A percentile compares a stretch with the other conserved stretches of the same genome.
These are phyloP conservation scores for Omphalea diandra DNA, from an alignment of 441 rosid species.

Conservation along the genomic window DNA sequence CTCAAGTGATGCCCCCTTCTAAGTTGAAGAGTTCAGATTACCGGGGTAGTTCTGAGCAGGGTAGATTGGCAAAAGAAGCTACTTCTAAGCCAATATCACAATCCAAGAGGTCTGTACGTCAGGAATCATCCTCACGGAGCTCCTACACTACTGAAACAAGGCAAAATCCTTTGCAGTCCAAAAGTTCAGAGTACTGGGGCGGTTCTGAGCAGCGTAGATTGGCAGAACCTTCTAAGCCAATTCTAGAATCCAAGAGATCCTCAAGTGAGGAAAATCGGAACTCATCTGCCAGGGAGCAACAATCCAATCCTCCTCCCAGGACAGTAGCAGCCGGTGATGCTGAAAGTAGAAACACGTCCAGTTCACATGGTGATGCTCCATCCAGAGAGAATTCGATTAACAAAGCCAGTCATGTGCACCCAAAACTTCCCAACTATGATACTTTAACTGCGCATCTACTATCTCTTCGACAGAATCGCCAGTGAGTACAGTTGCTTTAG, in stretches of 20 bases:
- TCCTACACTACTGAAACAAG: slow-evolving; percentile 24
- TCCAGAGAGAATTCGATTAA: slow-evolving; percentile 39
- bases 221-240: slow-evolving; percentile 36
- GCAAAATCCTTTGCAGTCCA: slow-evolving; percentile 19
- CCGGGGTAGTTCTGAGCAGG: slow-evolving; percentile 22
- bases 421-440: slow-evolving; percentile 89
- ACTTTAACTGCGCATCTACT: slow-evolving; percentile 51
- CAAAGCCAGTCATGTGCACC: slow-evolving; percentile 82
- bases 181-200: slow-evolving; percentile 23
- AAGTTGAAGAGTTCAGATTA: slow-evolving; percentile 22
- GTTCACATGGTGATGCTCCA: slow-evolving; percentile 26
- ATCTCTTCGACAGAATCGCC: slow-evolving; percentile 51
- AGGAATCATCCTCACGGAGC: slow-evolving; percentile 25
- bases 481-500: slow-evolving; percentile 21
- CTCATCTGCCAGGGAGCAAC: slow-evolving; percentile 31
- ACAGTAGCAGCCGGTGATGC: slow-evolving; percentile 27
- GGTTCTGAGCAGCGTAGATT: slow-evolving; percentile 25
- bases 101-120: slow-evolving; percentile 20
- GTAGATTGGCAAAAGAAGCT: slow-evolving; percentile 29
- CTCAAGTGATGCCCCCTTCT: slow-evolving; percentile 18
- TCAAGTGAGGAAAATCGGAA: slow-evolving; percentile 21
- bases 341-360: slow-evolving; percentile 23
- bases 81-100: slow-evolving; percentile 31
- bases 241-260: slow-evolving; percentile 28
- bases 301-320: slow-evolving; percentile 25